Evolutionary conservation across 2,329 filamentous ascomycete genomes (phyloP), one percentile per base, ranked within the genome.

Genomic region (Acrodontium crateriforme): DNA sequence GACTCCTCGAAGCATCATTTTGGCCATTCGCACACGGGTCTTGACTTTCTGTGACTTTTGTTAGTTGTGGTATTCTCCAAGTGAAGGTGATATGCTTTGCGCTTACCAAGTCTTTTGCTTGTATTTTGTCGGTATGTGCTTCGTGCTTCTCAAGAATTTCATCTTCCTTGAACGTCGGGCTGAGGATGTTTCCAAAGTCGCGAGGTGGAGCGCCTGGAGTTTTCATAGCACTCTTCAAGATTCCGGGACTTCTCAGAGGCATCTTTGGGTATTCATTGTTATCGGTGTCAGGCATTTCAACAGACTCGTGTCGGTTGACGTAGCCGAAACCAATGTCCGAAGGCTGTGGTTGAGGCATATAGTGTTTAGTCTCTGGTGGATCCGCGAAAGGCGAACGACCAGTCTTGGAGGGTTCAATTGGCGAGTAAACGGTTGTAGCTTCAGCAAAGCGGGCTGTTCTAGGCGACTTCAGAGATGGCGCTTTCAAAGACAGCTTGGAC

Each of bases 281-380:
- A 42, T 61, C 60, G 25, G 52, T 55, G 39, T 65, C 60, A 37
- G 64, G 59, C 47, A 74, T 66, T 35, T 69, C 63, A 44, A 70
- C 59, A 28, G 66, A 74, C 62, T 52, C 62, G 58, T 59, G 54
- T 44, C 57, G 55, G 38, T 62, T 67, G 50, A 94, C 79, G 60
- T 93, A 94, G 53, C 85, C 84, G 55, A 95, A 94, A 41, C 85
- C 85, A 40, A 93, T 71, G 59, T 93, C 84, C 34, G 76, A 80
- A 17, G 85, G 79, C 50, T 83, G 77, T 29, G 74, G 61, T 52
- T 78, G 69, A 29, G 69, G 62, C 41, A 63, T 58, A 51, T 70
- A 60, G 49, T 65, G 58, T 44, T 63, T 62, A 23, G 65, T 65
- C n/a, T 19, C 19, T 38, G 59, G 62, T 25, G 67, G 25, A 37